phyloP scores from a whole-genome alignment of 1,284 basidiomycete species.

The Termitomyces sp. region DNA sequence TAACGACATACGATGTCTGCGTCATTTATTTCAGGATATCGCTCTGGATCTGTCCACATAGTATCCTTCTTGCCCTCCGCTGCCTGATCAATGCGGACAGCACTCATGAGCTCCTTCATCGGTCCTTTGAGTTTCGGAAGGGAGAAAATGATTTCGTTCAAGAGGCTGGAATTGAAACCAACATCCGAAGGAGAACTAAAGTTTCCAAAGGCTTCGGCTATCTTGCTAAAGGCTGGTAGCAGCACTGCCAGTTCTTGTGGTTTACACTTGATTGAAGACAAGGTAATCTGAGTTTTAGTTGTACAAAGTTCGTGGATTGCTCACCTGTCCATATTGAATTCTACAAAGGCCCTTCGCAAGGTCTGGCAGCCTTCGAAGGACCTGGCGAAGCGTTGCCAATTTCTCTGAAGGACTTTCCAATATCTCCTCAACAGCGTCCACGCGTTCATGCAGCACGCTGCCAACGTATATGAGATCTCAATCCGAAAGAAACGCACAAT shows the following conservation, averaged over 20 bases:
- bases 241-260: slow-evolving; percentile 81
- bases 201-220: slow-evolving; percentile 64
- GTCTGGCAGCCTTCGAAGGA: slow-evolving; percentile 79
- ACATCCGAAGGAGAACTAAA: slow-evolving; percentile 40
- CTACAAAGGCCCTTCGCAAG: slow-evolving; percentile 84
- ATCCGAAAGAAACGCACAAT: background rate
- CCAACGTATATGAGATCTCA: slow-evolving; percentile 1
- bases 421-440: slow-evolving; percentile 85
- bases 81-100: slow-evolving; percentile 64
- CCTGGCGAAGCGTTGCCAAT: slow-evolving; percentile 61
- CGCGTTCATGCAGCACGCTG: slow-evolving; percentile 70
- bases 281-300: background rate
- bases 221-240: slow-evolving; percentile 71
- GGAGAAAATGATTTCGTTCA: slow-evolving; percentile 69
- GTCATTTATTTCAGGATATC: slow-evolving; percentile 61
- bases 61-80: slow-evolving; percentile 64
- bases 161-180: slow-evolving; percentile 58
- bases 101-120: slow-evolving; percentile 52
- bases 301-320: background rate
- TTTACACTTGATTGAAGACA: slow-evolving; percentile 53
- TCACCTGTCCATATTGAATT: slow-evolving; percentile 85
- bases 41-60: slow-evolving; percentile 72
- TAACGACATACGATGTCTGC: slow-evolving; percentile 31
- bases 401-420: slow-evolving; percentile 50
- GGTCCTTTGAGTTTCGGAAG: slow-evolving; percentile 63